Percentiles rank a stretch among this genome's conserved stretches.
phyloP scores from a whole-genome alignment of 768 basidiomycete species.

The Xerocomellus dryophilus region DNA sequence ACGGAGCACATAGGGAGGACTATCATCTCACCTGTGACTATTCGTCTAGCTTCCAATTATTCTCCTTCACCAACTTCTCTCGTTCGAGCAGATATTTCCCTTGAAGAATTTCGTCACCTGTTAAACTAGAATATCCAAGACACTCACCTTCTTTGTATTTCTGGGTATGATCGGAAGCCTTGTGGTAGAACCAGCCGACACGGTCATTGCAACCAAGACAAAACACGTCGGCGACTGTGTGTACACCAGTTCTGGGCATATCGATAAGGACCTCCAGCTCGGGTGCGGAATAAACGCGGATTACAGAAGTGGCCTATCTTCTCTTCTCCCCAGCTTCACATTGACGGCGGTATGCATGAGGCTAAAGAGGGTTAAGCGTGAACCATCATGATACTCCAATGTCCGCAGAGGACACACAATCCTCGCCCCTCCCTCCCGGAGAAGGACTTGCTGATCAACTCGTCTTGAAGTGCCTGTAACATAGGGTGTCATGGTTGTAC shows the following conservation, averaged over 20 bases:
- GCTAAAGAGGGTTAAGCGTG: constrained; percentile 35
- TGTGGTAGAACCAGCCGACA: constrained; percentile 81
- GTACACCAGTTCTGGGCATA: constrained; percentile 64
- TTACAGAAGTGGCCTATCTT: constrained; percentile 73
- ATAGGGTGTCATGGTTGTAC: not conserved
- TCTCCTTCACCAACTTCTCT: constrained; percentile 79
- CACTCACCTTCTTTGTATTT: constrained; percentile 80
- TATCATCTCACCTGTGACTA: constrained; percentile 13
- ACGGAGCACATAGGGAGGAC: not conserved
- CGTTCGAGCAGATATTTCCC: constrained; percentile 81
- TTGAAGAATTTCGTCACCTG: constrained; percentile 25
- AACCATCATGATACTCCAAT: not conserved
- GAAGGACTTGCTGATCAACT: constrained; percentile 81
- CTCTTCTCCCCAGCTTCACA: constrained; percentile 66
- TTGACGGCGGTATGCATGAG: constrained; percentile 77
- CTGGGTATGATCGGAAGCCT: constrained; percentile 70
- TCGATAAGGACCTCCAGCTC: not conserved
- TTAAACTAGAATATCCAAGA: not conserved
- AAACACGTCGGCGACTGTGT: constrained; percentile 77
- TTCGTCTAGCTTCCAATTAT: constrained; percentile 67
- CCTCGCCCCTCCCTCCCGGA: constrained; percentile 80
- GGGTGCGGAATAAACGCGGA: constrained; percentile 8
- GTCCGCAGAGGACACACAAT: constrained; percentile 49
- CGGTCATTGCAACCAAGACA: constrained; percentile 78
- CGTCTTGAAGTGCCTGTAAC: constrained; percentile 72